phyloP scores from a whole-genome alignment of 2,329 filamentous ascomycete species.

The Colletotrichum incanum region DNA sequence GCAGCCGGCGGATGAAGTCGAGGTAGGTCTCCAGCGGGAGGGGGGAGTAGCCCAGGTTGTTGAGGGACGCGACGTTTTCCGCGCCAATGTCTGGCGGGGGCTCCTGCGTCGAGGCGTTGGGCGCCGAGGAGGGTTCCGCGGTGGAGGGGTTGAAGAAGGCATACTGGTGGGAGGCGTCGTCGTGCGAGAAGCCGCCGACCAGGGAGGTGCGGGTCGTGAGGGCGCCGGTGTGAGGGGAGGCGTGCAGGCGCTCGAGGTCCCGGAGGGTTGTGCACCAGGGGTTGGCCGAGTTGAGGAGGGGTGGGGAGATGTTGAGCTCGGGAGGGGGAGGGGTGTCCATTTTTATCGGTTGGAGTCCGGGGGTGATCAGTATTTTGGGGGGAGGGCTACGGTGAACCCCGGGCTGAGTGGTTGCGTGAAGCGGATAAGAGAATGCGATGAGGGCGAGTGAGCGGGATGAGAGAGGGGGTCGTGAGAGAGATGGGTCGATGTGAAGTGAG shows the following conservation, averaged over 20 bases:
- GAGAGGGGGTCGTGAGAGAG: background rate
- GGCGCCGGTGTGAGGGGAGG: slow-evolving; percentile 76
- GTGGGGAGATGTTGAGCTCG: slow-evolving; percentile 69
- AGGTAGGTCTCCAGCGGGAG: slow-evolving; percentile 73
- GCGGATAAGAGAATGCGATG: background rate
- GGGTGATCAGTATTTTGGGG: too few relatives aligned
- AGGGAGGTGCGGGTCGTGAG: slow-evolving; percentile 82
- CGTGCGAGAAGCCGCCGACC: slow-evolving; percentile 75
- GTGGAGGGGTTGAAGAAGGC: slow-evolving; percentile 72
- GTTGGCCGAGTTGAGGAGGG: slow-evolving; percentile 81
- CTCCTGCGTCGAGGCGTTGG: slow-evolving; percentile 46
- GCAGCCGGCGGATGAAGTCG: slow-evolving; percentile 66
- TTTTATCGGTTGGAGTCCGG: background rate
- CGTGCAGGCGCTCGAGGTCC: slow-evolving; percentile 75
- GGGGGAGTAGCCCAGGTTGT: slow-evolving; percentile 83
- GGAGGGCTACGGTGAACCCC: background rate
- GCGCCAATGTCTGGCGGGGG: slow-evolving; percentile 36
- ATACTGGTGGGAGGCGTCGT: slow-evolving; percentile 74
- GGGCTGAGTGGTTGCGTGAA: background rate
- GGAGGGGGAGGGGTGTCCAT: slow-evolving; percentile 42
- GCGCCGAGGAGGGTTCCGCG: slow-evolving; percentile 44
- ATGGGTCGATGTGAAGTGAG: background rate
- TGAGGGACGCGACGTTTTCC: slow-evolving; percentile 66
- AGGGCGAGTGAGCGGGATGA: background rate
- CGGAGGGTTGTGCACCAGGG: slow-evolving; percentile 80